phyloP scores from a whole-genome alignment of 306 rosid species.

The Pterocarpus macrocarpus region DNA sequence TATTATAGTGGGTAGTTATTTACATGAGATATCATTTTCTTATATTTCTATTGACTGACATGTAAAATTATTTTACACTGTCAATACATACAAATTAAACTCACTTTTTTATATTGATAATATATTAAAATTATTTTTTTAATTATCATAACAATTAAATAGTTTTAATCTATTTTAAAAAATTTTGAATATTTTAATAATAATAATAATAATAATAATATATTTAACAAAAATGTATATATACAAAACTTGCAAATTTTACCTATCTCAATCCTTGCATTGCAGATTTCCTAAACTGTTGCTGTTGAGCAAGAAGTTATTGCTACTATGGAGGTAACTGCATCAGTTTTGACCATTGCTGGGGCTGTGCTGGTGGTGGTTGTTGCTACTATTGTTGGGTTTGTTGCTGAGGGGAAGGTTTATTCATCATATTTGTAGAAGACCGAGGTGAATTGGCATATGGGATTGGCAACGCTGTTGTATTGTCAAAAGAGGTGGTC shows the following conservation, averaged over 20 bases:
- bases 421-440: constrained; percentile 77
- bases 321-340: constrained; percentile 88
- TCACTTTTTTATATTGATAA: too few relatives aligned
- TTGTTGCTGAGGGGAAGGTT: constrained; percentile 97
- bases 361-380: constrained; percentile 59
- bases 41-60: too few relatives aligned
- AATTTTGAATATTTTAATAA: too few relatives aligned
- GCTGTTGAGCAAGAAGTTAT: constrained; percentile 86
- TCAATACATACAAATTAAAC: too few relatives aligned
- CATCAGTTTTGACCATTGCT: constrained; percentile 78
- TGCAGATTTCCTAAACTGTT: constrained; percentile 80
- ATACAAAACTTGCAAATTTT: constrained; percentile 40
- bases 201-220: too few relatives aligned
- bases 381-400: constrained; percentile 71
- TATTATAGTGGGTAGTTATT: too few relatives aligned
- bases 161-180: too few relatives aligned
- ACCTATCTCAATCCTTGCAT: constrained; percentile 95
- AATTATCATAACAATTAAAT: too few relatives aligned
- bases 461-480: constrained; percentile 82
- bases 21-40: too few relatives aligned
- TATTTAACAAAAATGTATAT: too few relatives aligned
- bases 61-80: too few relatives aligned
- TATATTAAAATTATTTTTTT: too few relatives aligned
- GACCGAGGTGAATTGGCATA: constrained; percentile 98
- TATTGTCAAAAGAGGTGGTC: constrained; percentile 77